phyloP scores from a whole-genome alignment of 352 stramenopile species.

The Phytophthora citrophthora region DNA sequence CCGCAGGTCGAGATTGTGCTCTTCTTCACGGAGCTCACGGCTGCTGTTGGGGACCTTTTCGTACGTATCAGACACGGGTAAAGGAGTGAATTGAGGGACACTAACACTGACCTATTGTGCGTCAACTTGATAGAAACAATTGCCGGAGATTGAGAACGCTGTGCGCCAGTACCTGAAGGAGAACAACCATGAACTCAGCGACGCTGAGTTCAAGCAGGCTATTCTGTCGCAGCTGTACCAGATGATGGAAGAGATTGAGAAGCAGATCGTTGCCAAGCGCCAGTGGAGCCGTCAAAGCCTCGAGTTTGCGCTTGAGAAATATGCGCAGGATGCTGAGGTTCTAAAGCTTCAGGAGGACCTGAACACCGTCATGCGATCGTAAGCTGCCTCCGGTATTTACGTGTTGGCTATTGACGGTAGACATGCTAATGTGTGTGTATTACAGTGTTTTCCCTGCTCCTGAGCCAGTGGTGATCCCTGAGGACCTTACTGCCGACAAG shows the following conservation, averaged over 20 bases:
- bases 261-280: slow-evolving; percentile 66
- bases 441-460: slow-evolving; percentile 66
- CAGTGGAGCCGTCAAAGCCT: slow-evolving; percentile 70
- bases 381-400: slow-evolving; percentile 3
- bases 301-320: slow-evolving; percentile 68
- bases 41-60: slow-evolving; percentile 67
- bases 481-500: slow-evolving; percentile 72
- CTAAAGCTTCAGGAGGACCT: slow-evolving; percentile 69
- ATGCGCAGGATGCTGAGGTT: slow-evolving; percentile 64
- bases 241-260: slow-evolving; percentile 74
- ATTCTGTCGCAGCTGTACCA: slow-evolving; percentile 79
- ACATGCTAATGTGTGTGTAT: slow-evolving; percentile 6
- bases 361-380: slow-evolving; percentile 73
- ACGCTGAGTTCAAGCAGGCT: slow-evolving; percentile 79
- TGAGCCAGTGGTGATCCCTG: slow-evolving; percentile 62
- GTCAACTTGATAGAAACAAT: slow-evolving; percentile 48
- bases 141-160: slow-evolving; percentile 69
- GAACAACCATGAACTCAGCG: slow-evolving; percentile 68
- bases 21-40: slow-evolving; percentile 80
- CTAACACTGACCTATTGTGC: slow-evolving; percentile 6
- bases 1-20: slow-evolving; percentile 59
- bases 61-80: slow-evolving; percentile 38
- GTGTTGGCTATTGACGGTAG: neutral
- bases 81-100: too few relatives aligned
- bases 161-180: slow-evolving; percentile 72